These are phyloP conservation scores for Plasmodium gaboni DNA, from an alignment of 169 alveolate genomes.

Conservation along the genomic window DNA sequence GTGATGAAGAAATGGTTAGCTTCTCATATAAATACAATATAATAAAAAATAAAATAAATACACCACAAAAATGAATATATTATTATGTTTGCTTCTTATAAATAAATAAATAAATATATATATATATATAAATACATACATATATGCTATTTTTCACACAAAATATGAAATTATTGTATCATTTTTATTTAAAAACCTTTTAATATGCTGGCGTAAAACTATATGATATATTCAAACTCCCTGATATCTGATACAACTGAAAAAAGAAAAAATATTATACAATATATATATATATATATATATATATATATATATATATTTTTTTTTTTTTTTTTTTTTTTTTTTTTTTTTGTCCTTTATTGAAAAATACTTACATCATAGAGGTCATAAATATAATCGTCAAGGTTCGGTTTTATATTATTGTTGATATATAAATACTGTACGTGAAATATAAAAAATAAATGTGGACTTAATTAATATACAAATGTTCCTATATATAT, in stretches of 20 bases:
- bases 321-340: not conserved
- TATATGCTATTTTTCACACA: not conserved
- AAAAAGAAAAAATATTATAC: not conserved
- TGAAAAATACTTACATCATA: constrained; percentile 32
- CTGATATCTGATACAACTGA: constrained; percentile 45
- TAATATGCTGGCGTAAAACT: constrained; percentile 66
- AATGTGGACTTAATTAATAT: not conserved
- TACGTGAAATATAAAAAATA: not conserved
- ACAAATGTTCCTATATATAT: not conserved
- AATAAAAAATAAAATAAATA: constrained; percentile 1
- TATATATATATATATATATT: constrained; percentile 3
- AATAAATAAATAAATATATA: not conserved
- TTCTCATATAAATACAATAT: constrained; percentile 23
- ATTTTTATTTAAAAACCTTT: constrained; percentile 21
- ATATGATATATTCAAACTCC: constrained; percentile 48
- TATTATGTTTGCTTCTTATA: not conserved
- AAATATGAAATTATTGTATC: not conserved
- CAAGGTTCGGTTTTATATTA: constrained; percentile 50
- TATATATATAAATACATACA: not conserved
- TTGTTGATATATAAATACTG: constrained; percentile 54
- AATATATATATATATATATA: constrained; percentile 17
- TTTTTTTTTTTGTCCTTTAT: not conserved
- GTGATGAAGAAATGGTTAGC: constrained; percentile 38
- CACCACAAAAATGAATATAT: not conserved
- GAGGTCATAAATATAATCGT: constrained; percentile 44